Conservation (phyloP, 78 protist genomes). For the Planoprotostelium fungivorum region DNA sequence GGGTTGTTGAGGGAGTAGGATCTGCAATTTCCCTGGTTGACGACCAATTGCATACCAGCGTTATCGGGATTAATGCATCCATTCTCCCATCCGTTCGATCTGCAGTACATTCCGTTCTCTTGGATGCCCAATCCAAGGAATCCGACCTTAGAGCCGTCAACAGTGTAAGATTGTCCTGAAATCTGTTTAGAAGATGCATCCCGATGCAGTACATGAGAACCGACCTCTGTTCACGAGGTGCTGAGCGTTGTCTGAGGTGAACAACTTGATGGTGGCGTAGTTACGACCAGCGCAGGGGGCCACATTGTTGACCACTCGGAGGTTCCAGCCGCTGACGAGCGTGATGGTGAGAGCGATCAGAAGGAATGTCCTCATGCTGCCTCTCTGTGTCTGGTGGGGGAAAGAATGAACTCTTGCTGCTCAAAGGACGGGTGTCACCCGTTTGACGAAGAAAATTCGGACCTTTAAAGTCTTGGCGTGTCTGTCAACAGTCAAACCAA, state of each 20-base stretch:
- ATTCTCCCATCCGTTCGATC: not conserved
- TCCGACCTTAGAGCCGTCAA: not conserved
- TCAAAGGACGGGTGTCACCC: no score
- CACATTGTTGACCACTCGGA: not conserved
- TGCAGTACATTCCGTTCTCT: slow-evolving; percentile 7
- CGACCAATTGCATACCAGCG: not conserved
- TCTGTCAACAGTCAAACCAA: no score
- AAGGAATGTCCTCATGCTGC: no score
- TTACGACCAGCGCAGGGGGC: not conserved
- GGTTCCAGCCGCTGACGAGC: not conserved
- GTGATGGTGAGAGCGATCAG: no score
- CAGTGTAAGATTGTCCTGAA: not conserved
- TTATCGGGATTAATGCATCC: slow-evolving; percentile 4
- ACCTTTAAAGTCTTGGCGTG: no score
- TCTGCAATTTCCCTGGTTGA: not conserved
- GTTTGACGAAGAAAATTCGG: no score
- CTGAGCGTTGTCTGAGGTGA: not conserved
- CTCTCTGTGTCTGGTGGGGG: no score
- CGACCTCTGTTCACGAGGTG: no score
- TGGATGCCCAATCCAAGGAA: not conserved
- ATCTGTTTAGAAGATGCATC: not conserved
- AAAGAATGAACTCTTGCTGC: no score
- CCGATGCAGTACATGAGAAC: not conserved
- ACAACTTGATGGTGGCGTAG: not conserved
- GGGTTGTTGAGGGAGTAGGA: not conserved